phyloP scores from a whole-genome alignment of 805 yeast species.

The Wickerhamomyces subpelliculosus region DNA sequence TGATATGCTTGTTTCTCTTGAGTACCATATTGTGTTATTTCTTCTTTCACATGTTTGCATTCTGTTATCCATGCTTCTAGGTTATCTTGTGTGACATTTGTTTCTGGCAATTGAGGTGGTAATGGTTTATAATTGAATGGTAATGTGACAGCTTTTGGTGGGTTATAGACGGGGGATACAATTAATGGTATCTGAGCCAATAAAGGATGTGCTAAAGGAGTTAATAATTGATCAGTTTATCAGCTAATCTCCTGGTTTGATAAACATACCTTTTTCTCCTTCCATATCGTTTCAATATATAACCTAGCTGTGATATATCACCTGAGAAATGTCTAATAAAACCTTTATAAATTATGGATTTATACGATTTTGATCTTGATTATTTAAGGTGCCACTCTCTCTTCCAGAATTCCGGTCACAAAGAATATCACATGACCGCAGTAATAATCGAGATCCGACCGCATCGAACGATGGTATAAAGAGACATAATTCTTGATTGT shows the following conservation, averaged over 20 bases:
- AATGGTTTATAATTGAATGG: conserved; percentile 39
- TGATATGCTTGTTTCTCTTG: conserved; percentile 19
- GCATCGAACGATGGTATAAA: neutral
- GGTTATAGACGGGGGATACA: conserved; percentile 42
- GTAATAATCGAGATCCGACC: neutral
- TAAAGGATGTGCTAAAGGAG: conserved; percentile 36
- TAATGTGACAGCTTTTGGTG: conserved; percentile 49
- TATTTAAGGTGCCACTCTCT: neutral
- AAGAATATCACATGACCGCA: neutral
- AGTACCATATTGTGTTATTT: conserved; percentile 19
- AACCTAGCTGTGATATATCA: neutral
- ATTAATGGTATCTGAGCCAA: conserved; percentile 50
- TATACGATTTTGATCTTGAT: too few species aligned
- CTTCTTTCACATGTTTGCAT: conserved; percentile 22
- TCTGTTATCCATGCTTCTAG: conserved; percentile 26
- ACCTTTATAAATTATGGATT: too few species aligned
- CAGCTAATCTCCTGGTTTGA: neutral
- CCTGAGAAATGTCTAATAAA: too few species aligned
- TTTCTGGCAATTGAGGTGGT: conserved; percentile 27
- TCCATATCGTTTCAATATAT: neutral
- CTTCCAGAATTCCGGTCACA: too few species aligned
- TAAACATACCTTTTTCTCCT: neutral
- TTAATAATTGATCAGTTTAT: neutral
- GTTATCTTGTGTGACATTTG: conserved; percentile 23
- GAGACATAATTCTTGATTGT: too few species aligned